Evolutionary conservation across 2,329 filamentous ascomycete species (phyloP), one percentile per base, ranked within the genome.

Genomic region (Monascus ruber): DNA sequence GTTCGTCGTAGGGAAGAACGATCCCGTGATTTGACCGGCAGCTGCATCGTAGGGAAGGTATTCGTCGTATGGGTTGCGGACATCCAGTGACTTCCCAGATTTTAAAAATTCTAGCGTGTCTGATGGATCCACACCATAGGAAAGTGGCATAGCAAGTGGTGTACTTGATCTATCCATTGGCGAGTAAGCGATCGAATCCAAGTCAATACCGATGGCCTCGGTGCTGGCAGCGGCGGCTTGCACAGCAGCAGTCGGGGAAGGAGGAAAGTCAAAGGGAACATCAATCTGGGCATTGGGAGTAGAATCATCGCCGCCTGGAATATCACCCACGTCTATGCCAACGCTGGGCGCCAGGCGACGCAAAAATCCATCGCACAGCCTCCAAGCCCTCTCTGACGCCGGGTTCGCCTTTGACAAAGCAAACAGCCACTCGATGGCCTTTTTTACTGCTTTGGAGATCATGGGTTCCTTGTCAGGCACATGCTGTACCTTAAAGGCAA

Each of bases 401-500:
- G 47, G 42, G 35, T 48, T 59, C 9, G 51, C 52, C 34, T 48
- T 53, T 1, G 59, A 59, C 33, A 63, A 46, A 6, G 49, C 44
- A 10, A 47, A 48, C 5, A 63, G 46, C 59, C 59, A 63, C 40
- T 61, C 51, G 5, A 60, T 41, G 3, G 57, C 53, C 40, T 62
- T 63, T 37, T 53, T 59, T 6, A 54, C 51, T 4, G 59, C 57
- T 35, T 58, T 61, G 0, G 53, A 55, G 6, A 63, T 51, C 45
- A 56, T 60, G 1, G 45, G 46, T 1, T 55, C 59, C 37, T 64
- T 63, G 36, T 66, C 59, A 1, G 65, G 64, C 36, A 64, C 62
- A 44, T 68, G 65, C 33, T 65, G 58, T n/a, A 55, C 55, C 26
- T 54, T 49, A 35, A 64, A 67, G 9, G 63, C 53, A 7, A 69